Conservation (phyloP, 768 basidiomycete genomes). For the Boletus eberwhitei region DNA sequence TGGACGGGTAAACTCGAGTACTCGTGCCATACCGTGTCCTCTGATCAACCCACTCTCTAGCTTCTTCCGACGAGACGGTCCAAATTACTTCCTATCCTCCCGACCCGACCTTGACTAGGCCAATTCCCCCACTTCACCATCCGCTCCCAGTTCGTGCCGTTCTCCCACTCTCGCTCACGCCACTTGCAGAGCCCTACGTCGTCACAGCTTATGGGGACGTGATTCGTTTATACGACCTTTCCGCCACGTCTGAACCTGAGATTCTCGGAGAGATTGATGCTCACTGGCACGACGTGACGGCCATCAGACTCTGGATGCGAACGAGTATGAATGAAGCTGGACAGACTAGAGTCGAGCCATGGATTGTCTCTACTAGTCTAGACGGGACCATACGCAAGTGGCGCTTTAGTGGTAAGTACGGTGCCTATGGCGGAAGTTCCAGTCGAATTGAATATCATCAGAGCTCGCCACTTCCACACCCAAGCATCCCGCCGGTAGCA, state of each 20-base stretch:
- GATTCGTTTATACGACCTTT: slow-evolving; percentile 78
- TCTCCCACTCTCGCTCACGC: slow-evolving; percentile 62
- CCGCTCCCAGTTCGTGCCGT: slow-evolving; percentile 67
- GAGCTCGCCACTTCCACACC: slow-evolving; percentile 29
- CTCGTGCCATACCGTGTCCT: not conserved
- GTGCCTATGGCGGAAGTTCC: not conserved
- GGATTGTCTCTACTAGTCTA: slow-evolving; percentile 80
- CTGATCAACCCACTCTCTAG: slow-evolving; percentile 38
- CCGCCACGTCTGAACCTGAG: slow-evolving; percentile 62
- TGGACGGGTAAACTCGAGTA: slow-evolving; percentile 70
- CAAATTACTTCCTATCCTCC: slow-evolving; percentile 53
- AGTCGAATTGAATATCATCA: slow-evolving; percentile 3
- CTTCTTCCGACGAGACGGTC: slow-evolving; percentile 85
- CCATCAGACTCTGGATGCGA: slow-evolving; percentile 69
- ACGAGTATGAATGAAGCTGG: slow-evolving; percentile 42
- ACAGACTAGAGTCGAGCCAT: slow-evolving; percentile 59
- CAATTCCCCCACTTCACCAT: slow-evolving; percentile 53
- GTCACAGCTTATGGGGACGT: slow-evolving; percentile 83
- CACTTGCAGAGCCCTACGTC: slow-evolving; percentile 67
- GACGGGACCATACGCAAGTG: slow-evolving; percentile 88
- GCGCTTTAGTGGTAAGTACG: slow-evolving; percentile 58
- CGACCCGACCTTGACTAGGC: slow-evolving; percentile 31
- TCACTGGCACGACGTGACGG: slow-evolving; percentile 88
- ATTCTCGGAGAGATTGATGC: slow-evolving; percentile 74
- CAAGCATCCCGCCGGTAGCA: slow-evolving; percentile 17